Conservation (phyloP, 257 asterid genomes). For the Linderniella brevidens region DNA sequence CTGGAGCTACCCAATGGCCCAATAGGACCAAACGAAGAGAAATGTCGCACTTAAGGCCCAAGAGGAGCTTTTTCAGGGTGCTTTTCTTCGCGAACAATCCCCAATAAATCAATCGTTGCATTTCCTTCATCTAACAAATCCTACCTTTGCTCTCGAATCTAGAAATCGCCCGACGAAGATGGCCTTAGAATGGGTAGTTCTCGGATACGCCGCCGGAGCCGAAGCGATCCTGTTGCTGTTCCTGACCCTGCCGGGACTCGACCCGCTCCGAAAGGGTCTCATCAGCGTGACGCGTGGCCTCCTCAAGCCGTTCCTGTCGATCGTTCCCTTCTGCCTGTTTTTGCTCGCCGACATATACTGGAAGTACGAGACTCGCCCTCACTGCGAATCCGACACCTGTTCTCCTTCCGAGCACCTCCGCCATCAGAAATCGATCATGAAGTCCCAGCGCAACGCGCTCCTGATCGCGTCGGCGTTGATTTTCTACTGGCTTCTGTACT, state of each 20-base stretch:
- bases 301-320: slow-evolving; percentile 63
- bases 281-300: slow-evolving; percentile 61
- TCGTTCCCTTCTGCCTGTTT: slow-evolving; percentile 81
- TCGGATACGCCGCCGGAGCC: slow-evolving; percentile 86
- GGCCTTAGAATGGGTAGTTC: slow-evolving; percentile 96
- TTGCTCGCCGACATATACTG: slow-evolving; percentile 82
- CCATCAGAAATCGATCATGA: slow-evolving; percentile 88
- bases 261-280: slow-evolving; percentile 73
- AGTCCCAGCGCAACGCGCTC: slow-evolving; percentile 90
- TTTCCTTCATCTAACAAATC: too few species aligned
- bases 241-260: slow-evolving; percentile 77
- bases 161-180: slow-evolving; percentile 11
- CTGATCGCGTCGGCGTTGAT: slow-evolving; percentile 70
- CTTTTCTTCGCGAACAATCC: too few species aligned
- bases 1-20: too few species aligned
- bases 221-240: slow-evolving; percentile 91
- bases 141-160: too few species aligned
- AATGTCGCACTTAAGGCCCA: too few species aligned
- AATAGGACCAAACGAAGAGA: too few species aligned
- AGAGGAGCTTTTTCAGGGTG: too few species aligned
- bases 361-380: slow-evolving; percentile 84
- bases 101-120: too few species aligned
- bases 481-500: slow-evolving; percentile 86
- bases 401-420: slow-evolving; percentile 83
- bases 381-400: slow-evolving; percentile 56